Conservation (phyloP, 192 early-diverging fungal species). For the Linnemannia zychae region DNA sequence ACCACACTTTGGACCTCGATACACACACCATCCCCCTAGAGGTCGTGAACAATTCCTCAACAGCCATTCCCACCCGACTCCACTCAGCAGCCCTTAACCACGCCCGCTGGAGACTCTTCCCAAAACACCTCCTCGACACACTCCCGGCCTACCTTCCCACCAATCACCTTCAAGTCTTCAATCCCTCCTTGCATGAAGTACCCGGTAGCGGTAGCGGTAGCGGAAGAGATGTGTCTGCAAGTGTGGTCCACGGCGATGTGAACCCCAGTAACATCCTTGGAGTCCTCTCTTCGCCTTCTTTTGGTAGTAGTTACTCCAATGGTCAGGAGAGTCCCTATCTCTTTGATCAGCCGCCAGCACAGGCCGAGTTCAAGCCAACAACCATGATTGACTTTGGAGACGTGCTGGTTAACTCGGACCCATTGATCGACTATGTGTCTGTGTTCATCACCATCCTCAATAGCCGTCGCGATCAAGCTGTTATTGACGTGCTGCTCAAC, state of each 20-base stretch:
- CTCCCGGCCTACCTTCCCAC: conserved; percentile 47
- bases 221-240: conserved; percentile 9
- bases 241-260: conserved; percentile 55
- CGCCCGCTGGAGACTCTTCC: conserved; percentile 44
- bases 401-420: conserved; percentile 37
- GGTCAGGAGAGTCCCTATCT: not conserved
- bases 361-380: conserved; percentile 10
- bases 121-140: conserved; percentile 41
- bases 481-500: not conserved
- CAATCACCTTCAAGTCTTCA: conserved; percentile 16
- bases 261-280: conserved; percentile 57
- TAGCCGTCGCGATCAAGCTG: conserved; percentile 24
- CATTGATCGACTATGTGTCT: conserved; percentile 52
- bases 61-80: not conserved
- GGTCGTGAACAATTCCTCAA: not conserved
- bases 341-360: not conserved
- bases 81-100: conserved; percentile 28
- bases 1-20: not conserved
- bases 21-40: not conserved
- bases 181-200: no score
- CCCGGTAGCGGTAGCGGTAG: no score
- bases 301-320: not conserved
- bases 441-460: conserved; percentile 49
- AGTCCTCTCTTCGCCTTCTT: no score
- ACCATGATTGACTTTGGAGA: conserved; percentile 49